These are phyloP conservation scores for Yamagishiella unicocca DNA, from an alignment of 139 green algal species.

Conservation along the genomic window DNA sequence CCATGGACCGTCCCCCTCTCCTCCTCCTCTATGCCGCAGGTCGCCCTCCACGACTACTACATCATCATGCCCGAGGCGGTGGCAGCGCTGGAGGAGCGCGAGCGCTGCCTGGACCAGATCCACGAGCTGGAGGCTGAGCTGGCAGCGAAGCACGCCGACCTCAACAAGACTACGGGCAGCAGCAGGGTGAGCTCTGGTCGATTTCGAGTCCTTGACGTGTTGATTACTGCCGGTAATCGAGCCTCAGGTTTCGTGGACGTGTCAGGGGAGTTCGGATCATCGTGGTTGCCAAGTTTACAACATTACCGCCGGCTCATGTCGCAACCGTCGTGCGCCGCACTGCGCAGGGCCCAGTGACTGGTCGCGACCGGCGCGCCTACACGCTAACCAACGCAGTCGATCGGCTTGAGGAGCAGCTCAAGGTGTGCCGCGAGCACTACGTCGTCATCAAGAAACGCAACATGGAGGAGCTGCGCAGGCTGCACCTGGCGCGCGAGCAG, in stretches of 20 bases:
- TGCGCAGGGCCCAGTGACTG: not conserved
- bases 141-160: slow-evolving; percentile 37
- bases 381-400: slow-evolving; percentile 30
- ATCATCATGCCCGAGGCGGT: slow-evolving; percentile 68
- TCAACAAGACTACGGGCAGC: slow-evolving; percentile 8
- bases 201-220: too few relatives aligned
- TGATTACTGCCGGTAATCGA: too few relatives aligned
- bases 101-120: slow-evolving; percentile 53
- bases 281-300: too few relatives aligned
- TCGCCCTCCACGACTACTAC: slow-evolving; percentile 64
- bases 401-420: slow-evolving; percentile 51
- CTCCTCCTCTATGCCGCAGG: slow-evolving; percentile 29
- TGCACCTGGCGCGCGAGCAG: slow-evolving; percentile 35
- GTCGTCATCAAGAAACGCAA: slow-evolving; percentile 61
- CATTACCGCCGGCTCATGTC: too few relatives aligned
- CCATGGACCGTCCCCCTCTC: too few relatives aligned
- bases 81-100: slow-evolving; percentile 61
- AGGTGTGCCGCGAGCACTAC: slow-evolving; percentile 45
- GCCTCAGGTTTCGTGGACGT: too few relatives aligned
- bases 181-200: not conserved
- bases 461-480: slow-evolving; percentile 52
- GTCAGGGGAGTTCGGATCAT: too few relatives aligned
- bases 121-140: slow-evolving; percentile 61
- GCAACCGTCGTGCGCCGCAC: not conserved
- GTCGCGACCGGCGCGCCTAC: slow-evolving; percentile 17